Evolutionary conservation across 179 eudicot genomes (phyloP).

Genomic region (Beta corolliflora): DNA sequence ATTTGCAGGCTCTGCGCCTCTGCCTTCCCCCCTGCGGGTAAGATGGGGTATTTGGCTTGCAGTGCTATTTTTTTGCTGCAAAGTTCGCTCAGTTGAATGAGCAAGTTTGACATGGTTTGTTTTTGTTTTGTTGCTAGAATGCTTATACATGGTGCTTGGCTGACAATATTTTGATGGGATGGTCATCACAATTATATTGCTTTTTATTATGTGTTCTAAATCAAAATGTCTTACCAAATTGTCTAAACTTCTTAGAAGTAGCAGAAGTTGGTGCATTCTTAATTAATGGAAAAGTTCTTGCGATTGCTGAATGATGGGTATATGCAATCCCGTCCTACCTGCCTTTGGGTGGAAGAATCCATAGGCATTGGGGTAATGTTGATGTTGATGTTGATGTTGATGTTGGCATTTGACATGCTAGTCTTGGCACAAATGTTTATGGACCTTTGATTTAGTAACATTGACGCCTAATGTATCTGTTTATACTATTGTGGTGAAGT

Average conservation of each 20-base stretch:
- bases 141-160: not conserved
- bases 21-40: too few species aligned
- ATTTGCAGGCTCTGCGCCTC: not conserved
- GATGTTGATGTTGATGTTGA: not conserved
- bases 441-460: too few species aligned
- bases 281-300: not conserved
- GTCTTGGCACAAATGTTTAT: too few species aligned
- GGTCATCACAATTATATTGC: not conserved
- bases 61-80: not conserved
- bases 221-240: not conserved
- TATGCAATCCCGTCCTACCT: not conserved
- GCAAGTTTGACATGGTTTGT: not conserved
- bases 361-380: not conserved
- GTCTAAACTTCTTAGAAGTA: not conserved
- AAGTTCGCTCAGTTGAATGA: not conserved
- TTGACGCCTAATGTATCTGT: too few species aligned
- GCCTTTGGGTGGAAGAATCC: not conserved
- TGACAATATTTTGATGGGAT: not conserved
- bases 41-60: not conserved
- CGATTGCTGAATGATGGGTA: not conserved
- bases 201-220: not conserved
- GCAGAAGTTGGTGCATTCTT: not conserved
- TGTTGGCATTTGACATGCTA: not conserved
- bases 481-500: not conserved
- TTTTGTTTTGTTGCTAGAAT: not conserved